Conservation (phyloP, 1,139 yeast genomes). For the Suhomyces bribrorum region DNA sequence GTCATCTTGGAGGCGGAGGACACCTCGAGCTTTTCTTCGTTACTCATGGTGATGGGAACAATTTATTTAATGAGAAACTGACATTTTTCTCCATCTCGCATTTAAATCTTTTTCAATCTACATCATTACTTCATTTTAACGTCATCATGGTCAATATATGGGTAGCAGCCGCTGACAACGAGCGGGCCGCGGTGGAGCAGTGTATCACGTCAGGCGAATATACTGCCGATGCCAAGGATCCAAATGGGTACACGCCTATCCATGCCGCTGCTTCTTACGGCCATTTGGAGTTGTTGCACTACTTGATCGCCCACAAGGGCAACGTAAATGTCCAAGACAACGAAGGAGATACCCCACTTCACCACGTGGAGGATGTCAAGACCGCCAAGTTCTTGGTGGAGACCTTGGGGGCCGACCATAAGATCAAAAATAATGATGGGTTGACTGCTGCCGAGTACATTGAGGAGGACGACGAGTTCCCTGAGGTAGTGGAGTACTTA, state of each 20-base stretch:
- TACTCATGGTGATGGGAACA: neutral
- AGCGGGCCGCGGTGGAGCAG: constrained; percentile 56
- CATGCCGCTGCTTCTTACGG: constrained; percentile 98
- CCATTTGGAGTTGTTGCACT: constrained; percentile 64
- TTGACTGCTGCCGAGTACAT: constrained; percentile 67
- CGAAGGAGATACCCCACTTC: constrained; percentile 96
- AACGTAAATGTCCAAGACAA: constrained; percentile 77
- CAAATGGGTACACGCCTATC: constrained; percentile 91
- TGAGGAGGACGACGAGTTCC: constrained; percentile 84
- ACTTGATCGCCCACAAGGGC: constrained; percentile 58
- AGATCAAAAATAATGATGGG: constrained; percentile 67
- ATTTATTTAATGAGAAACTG: neutral
- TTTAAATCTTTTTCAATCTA: neutral
- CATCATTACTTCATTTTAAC: neutral
- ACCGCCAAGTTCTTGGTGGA: constrained; percentile 69
- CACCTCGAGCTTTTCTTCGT: constrained; percentile 2
- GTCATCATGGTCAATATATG: constrained; percentile 65
- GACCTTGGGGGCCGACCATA: constrained; percentile 65
- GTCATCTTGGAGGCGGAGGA: constrained; percentile 19
- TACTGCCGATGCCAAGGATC: constrained; percentile 75
- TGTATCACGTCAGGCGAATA: constrained; percentile 52
- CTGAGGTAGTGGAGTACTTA: constrained; percentile 71
- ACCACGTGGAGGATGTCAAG: constrained; percentile 74
- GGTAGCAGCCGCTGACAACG: constrained; percentile 93
- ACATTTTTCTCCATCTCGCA: constrained; percentile 1